phyloP scores from a whole-genome alignment of 257 asterid genomes.

The Asclepias syriaca region DNA sequence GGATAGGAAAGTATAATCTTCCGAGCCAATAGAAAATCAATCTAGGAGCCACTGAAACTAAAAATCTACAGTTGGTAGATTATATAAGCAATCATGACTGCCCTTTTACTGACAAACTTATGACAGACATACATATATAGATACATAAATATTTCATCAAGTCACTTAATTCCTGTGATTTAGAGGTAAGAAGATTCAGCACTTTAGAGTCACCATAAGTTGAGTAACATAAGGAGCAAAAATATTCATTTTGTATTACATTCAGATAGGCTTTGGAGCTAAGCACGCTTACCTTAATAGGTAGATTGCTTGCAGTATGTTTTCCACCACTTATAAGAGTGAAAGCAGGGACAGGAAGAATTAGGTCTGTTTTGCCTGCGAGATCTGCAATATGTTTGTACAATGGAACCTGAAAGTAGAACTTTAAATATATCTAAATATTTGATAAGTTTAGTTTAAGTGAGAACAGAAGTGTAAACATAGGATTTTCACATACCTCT shows the following conservation, averaged over 20 bases:
- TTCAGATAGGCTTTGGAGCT: constrained; percentile 1
- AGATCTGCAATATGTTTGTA: constrained; percentile 96
- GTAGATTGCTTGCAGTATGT: constrained; percentile 76
- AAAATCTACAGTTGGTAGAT: background rate
- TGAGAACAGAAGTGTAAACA: background rate
- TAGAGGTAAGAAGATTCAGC: background rate
- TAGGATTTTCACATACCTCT: constrained; percentile 48
- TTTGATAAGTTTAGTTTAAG: background rate
- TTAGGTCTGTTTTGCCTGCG: constrained; percentile 62
- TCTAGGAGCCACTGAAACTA: background rate
- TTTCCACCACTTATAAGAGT: constrained; percentile 92
- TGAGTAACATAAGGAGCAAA: background rate
- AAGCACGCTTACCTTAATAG: constrained; percentile 55
- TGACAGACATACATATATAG: background rate
- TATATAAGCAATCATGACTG: background rate
- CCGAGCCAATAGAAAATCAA: background rate
- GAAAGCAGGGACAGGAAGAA: constrained; percentile 89
- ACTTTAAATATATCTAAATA: constrained; percentile 6
- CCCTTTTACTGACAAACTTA: background rate
- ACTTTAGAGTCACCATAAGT: background rate
- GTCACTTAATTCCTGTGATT: background rate
- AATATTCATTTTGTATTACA: background rate
- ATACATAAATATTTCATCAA: background rate
- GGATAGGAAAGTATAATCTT: background rate
- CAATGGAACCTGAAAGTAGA: constrained; percentile 68